Base-by-base conservation (phyloP, 257 asterid species). In the Capsicum chinense region DNA sequence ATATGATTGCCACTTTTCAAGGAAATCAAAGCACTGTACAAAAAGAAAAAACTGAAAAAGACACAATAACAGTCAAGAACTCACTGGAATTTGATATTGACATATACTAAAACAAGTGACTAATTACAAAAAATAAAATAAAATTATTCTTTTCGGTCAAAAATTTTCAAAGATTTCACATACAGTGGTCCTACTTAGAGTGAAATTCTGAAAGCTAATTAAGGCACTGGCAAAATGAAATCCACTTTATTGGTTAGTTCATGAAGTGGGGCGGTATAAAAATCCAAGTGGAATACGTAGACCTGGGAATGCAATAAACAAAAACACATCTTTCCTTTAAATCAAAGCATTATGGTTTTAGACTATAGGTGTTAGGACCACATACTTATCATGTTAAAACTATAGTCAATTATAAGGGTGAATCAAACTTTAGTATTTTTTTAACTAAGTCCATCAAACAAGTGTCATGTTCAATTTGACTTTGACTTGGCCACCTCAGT, bases 171-270 rank as follows among this genome's bases (percentile, higher is more conserved):
- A 50, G 62, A 74, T 74, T 21, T 74, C 47, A 74, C 12, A 50
- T 50, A 21, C 81, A 50, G 47, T n/a, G 80, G 80, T 73, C 80
- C 80, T 44, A 71, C 14, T 1, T 69, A 19, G 1, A 44, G 0
- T 63, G 9, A 3, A 73, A 74, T 15, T 21, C 1, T 74, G 81
- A 19, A 50, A 50, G 81, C 44, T 26, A 63, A 26, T 64, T 26
- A 64, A 12, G 9, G 16, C 80, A 73, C 37, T 50, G 3, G 47
- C 10, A 21, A 74, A 71, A 26, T 1, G 10, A 11, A 12, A 0
- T 74, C 19, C 6, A 52, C 6, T 74, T 73, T 54, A 19, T 52
- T 52, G 80, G 80, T 48, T 74, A 74, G 80, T 74, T 48, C 19
- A 74, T 48, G 6, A 74, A 74, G 80, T 74, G 80, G 60, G 44